phyloP scores from a whole-genome alignment of 1,284 basidiomycete genomes.

The Flammula alnicola region DNA sequence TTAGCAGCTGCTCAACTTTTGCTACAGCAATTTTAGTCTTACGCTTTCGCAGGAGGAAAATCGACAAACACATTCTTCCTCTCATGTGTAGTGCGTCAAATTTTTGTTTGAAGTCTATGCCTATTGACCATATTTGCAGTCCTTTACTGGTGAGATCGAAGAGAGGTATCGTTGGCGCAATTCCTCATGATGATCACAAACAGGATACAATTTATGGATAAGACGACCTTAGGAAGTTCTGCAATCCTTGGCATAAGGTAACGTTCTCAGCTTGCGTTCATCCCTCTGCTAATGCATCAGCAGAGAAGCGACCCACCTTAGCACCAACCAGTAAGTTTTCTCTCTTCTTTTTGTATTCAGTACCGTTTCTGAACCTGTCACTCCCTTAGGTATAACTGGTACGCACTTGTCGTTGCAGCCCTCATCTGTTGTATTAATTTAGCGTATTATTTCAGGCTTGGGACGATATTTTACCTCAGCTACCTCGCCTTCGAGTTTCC shows the following conservation, averaged over 20 bases:
- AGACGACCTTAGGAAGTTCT: slow-evolving; percentile 70
- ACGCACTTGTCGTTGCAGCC: neutral
- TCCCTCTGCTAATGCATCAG: neutral
- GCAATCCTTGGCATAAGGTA: slow-evolving; percentile 72
- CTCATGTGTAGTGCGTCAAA: slow-evolving; percentile 70
- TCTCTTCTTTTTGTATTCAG: neutral
- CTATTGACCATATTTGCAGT: slow-evolving; percentile 36
- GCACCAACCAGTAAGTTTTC: slow-evolving; percentile 55
- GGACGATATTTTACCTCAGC: slow-evolving; percentile 71
- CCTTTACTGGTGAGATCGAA: slow-evolving; percentile 55
- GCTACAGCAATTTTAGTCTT: neutral
- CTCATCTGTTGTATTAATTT: slow-evolving; percentile 1
- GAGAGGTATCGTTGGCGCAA: slow-evolving; percentile 23
- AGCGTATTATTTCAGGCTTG: slow-evolving; percentile 49
- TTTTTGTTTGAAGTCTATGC: neutral
- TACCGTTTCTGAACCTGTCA: slow-evolving; percentile 14
- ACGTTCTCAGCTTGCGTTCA: neutral
- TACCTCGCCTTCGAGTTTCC: slow-evolving; percentile 73
- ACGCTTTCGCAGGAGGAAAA: slow-evolving; percentile 43
- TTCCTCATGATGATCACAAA: slow-evolving; percentile 11
- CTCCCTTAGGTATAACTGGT: slow-evolving; percentile 51
- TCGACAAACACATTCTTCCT: slow-evolving; percentile 67
- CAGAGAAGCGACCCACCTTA: slow-evolving; percentile 53
- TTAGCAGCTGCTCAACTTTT: slow-evolving; percentile 28
- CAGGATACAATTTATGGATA: slow-evolving; percentile 76